Conservation (phyloP, 192 early-diverging fungal species). For the Backusella luteola region DNA sequence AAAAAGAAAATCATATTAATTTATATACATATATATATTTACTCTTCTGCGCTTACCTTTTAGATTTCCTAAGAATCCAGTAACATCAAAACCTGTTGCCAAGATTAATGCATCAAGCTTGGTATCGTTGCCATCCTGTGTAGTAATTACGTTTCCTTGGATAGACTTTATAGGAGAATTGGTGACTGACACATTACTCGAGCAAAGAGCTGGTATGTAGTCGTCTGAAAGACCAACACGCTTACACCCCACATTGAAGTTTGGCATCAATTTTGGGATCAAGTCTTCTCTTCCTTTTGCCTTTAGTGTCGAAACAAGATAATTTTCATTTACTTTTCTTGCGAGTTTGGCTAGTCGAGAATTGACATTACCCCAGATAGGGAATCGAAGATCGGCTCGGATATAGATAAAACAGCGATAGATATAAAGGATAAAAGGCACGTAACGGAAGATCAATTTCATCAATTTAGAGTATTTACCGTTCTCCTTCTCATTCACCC, state of each 20-base stretch:
- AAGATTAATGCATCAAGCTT: constrained; percentile 45
- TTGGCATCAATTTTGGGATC: constrained; percentile 34
- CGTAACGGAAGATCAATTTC: constrained; percentile 39
- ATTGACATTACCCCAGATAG: constrained; percentile 30
- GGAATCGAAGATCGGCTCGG: constrained; percentile 11
- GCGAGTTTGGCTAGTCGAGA: constrained; percentile 28
- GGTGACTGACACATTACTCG: constrained; percentile 33
- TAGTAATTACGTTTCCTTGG: constrained; percentile 29
- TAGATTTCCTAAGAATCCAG: constrained; percentile 23
- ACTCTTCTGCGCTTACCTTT: constrained; percentile 7
- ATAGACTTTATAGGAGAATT: constrained; percentile 22
- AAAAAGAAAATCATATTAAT: not conserved
- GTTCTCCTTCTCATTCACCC: constrained; percentile 36
- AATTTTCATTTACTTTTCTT: constrained; percentile 35
- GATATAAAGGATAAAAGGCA: constrained; percentile 31
- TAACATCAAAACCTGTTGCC: constrained; percentile 43
- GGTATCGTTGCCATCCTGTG: constrained; percentile 25
- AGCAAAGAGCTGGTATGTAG: constrained; percentile 12
- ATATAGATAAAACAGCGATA: constrained; percentile 12
- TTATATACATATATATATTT: not conserved
- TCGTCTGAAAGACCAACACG: constrained; percentile 31
- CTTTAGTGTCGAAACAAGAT: constrained; percentile 22
- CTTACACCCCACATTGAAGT: constrained; percentile 36
- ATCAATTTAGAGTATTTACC: constrained; percentile 24
- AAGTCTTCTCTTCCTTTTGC: constrained; percentile 26